phyloP scores from a whole-genome alignment of 106 monocot species.

The Dendrobium officinale region DNA sequence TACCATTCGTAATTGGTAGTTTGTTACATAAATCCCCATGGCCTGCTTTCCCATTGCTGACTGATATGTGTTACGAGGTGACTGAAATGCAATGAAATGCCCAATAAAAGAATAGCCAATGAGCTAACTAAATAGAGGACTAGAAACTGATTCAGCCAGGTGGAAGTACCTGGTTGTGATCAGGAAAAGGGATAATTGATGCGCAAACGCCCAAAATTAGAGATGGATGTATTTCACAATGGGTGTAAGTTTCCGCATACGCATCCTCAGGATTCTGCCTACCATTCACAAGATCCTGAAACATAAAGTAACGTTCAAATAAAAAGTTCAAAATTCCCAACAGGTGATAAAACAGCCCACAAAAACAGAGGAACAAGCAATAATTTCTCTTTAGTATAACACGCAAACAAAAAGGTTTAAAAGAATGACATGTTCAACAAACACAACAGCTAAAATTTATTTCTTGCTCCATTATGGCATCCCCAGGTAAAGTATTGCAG shows the following conservation, averaged over 20 bases:
- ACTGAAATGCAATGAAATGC: slow-evolving; percentile 32
- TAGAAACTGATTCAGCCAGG: background rate
- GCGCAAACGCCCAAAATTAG: slow-evolving; percentile 98
- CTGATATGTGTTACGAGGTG: slow-evolving; percentile 98
- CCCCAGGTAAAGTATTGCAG: background rate
- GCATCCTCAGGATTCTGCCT: slow-evolving; percentile 87
- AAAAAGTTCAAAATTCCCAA: background rate
- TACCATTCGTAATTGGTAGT: slow-evolving; percentile 96
- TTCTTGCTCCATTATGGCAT: background rate
- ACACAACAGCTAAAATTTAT: background rate
- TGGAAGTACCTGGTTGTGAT: slow-evolving; percentile 87
- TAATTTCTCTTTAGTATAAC: background rate
- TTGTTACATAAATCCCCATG: slow-evolving; percentile 98
- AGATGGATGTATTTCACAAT: slow-evolving; percentile 99
- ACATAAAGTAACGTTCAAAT: slow-evolving; percentile 8
- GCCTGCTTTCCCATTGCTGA: slow-evolving; percentile 99
- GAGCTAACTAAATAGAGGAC: background rate
- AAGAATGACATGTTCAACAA: background rate
- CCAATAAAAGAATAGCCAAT: background rate
- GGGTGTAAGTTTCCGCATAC: slow-evolving; percentile 93
- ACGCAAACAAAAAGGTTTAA: background rate
- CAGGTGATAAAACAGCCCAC: background rate
- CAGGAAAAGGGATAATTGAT: slow-evolving; percentile 98
- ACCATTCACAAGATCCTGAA: slow-evolving; percentile 88
- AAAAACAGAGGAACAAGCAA: background rate